A percentile compares a stretch with the other conserved stretches of the same genome.
These are phyloP conservation scores for Rhodotorula taiwanensis DNA, from an alignment of 768 basidiomycete species.

Conservation along the genomic window DNA sequence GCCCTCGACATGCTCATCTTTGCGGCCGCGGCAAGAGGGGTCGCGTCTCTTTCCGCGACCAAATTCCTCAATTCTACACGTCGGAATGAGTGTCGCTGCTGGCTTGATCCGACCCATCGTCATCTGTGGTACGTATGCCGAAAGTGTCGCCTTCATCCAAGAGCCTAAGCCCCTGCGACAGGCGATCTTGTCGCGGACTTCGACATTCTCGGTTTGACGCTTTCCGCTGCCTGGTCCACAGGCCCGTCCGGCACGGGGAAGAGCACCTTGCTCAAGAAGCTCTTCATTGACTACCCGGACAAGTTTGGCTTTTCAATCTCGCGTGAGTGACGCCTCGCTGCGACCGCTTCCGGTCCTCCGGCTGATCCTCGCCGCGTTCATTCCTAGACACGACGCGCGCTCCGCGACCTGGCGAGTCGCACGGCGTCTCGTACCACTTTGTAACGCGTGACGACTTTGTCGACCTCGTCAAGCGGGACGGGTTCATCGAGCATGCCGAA, in stretches of 20 bases:
- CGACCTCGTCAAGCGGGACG: constrained; percentile 59
- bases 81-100: not conserved
- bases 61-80: not conserved
- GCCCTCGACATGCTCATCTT: too few relatives aligned
- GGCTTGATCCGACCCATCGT: constrained; percentile 57
- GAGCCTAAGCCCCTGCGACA: too few relatives aligned
- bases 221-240: not conserved
- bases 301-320: constrained; percentile 90
- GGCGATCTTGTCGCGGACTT: too few relatives aligned
- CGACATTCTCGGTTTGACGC: not conserved
- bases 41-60: too few relatives aligned
- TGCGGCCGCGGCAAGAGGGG: too few relatives aligned
- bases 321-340: constrained; percentile 53
- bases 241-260: constrained; percentile 86
- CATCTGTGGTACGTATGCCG: constrained; percentile 55
- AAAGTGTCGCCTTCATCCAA: not conserved
- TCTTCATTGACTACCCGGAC: constrained; percentile 73
- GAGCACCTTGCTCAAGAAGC: constrained; percentile 73
- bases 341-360: not conserved
- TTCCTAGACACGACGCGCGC: constrained; percentile 74
- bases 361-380: not conserved
- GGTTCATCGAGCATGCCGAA: constrained; percentile 90
- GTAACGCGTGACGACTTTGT: constrained; percentile 65
- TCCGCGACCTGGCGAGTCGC: constrained; percentile 70
- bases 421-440: constrained; percentile 85